Percentiles rank a stretch among this genome's conserved stretches.
These are phyloP conservation scores for Wickerhamomyces kurtzmanii DNA, from an alignment of 805 yeast species.

Conservation along the genomic window DNA sequence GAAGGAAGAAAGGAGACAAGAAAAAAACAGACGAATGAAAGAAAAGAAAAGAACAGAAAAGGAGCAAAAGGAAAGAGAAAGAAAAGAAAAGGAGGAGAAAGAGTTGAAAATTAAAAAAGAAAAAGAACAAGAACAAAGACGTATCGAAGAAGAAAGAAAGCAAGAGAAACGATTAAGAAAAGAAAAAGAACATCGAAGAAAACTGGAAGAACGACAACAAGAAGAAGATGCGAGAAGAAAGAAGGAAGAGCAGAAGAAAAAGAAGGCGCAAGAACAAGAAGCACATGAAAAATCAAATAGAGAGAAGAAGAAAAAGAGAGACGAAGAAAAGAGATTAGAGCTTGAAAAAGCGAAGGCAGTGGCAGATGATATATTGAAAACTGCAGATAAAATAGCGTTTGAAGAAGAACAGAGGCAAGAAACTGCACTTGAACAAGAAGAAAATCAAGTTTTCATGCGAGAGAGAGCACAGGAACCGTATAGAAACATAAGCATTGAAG, in stretches of 20 bases:
- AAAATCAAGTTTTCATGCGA: background rate
- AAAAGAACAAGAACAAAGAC: slow-evolving; percentile 27
- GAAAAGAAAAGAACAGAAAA: slow-evolving; percentile 55
- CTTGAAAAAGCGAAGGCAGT: slow-evolving; percentile 21
- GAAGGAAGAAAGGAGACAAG: slow-evolving; percentile 62
- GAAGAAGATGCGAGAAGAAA: slow-evolving; percentile 20
- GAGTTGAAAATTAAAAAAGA: slow-evolving; percentile 26
- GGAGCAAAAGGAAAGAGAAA: slow-evolving; percentile 43
- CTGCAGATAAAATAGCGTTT: background rate
- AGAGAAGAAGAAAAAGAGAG: slow-evolving; percentile 3
- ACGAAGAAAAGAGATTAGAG: slow-evolving; percentile 12
- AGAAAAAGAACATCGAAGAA: slow-evolving; percentile 26
- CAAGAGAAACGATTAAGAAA: slow-evolving; percentile 29
- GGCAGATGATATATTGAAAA: slow-evolving; percentile 8
- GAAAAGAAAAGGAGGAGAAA: slow-evolving; percentile 31
- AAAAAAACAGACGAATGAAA: slow-evolving; percentile 55
- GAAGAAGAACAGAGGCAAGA: background rate
- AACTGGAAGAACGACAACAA: slow-evolving; percentile 26
- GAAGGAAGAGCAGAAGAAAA: slow-evolving; percentile 14
- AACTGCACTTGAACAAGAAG: background rate
- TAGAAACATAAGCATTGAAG: background rate
- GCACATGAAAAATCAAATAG: slow-evolving; percentile 18
- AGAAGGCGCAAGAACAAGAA: slow-evolving; percentile 23
- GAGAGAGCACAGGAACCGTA: slow-evolving; percentile 1
- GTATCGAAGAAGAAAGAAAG: slow-evolving; percentile 30